Percentiles rank a stretch among this genome's conserved stretches.
Evolutionary conservation across 495 filamentous ascomycete species (phyloP).

Genomic region (Lepidopterella palustris): DNA sequence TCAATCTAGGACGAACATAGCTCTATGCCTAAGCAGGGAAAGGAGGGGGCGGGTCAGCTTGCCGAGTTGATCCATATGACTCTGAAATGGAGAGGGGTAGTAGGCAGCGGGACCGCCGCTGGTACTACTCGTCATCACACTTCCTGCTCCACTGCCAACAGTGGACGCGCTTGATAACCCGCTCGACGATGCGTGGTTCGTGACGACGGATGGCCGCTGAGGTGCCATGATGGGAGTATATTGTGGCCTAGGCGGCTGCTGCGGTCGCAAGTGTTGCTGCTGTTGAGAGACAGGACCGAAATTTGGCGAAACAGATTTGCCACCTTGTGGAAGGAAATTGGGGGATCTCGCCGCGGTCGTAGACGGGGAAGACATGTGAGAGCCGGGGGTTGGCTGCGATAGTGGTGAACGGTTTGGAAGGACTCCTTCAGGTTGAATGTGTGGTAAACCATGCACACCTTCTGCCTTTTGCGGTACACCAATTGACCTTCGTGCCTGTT

Average conservation of each 20-base stretch:
- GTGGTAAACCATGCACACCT: conserved; percentile 27
- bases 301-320: conserved; percentile 56
- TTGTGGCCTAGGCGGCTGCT: conserved; percentile 37
- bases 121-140: conserved; percentile 32
- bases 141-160: conserved; percentile 29
- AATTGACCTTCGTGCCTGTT: conserved; percentile 61
- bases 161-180: conserved; percentile 28
- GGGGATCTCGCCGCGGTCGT: conserved; percentile 58
- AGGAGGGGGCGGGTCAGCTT: conserved; percentile 63
- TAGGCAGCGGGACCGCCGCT: conserved; percentile 42
- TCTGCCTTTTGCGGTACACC: conserved; percentile 54
- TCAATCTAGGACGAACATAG: conserved; percentile 77
- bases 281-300: conserved; percentile 53
- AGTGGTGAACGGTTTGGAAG: conserved; percentile 45
- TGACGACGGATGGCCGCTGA: conserved; percentile 29
- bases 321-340: conserved; percentile 60
- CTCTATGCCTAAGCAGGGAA: conserved; percentile 51
- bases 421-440: conserved; percentile 29
- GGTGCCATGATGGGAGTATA: conserved; percentile 24
- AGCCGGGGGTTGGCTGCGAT: conserved; percentile 73
- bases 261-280: conserved; percentile 37
- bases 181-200: conserved; percentile 29
- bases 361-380: conserved; percentile 69
- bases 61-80: conserved; percentile 96
- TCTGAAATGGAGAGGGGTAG: conserved; percentile 82